These are phyloP conservation scores for Lumnitzera littorea DNA, from an alignment of 345 rosid genomes.

Conservation along the genomic window DNA sequence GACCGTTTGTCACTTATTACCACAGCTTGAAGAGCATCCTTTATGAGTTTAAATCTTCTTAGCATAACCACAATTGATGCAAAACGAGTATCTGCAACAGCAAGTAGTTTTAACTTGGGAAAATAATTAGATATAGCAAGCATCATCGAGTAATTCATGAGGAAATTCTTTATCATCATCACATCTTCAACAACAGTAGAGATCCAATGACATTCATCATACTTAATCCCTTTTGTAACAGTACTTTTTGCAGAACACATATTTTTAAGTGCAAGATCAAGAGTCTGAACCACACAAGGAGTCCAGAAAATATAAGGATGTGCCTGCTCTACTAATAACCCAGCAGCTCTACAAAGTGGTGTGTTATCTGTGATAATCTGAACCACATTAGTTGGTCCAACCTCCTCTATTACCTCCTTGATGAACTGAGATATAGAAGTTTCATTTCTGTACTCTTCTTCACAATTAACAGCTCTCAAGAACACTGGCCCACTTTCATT, in stretches of 20 bases:
- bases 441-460: neutral
- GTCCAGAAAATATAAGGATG: slow-evolving; percentile 5
- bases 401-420: neutral
- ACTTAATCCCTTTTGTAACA: neutral
- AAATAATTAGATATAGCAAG: neutral
- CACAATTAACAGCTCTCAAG: slow-evolving; percentile 3
- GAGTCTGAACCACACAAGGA: slow-evolving; percentile 2
- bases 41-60: neutral
- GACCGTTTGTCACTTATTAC: neutral
- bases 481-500: neutral
- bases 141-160: slow-evolving; percentile 1
- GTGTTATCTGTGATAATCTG: slow-evolving; percentile 4
- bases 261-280: slow-evolving; percentile 6
- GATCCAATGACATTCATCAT: slow-evolving; percentile 4
- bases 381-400: slow-evolving; percentile 5
- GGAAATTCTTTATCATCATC: neutral
- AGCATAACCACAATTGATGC: neutral
- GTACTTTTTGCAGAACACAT: slow-evolving; percentile 4
- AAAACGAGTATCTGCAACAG: neutral
- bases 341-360: neutral
- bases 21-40: neutral
- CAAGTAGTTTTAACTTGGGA: neutral
- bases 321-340: neutral
- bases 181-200: neutral
- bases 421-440: neutral